Percentiles rank a stretch among this genome's conserved stretches.
Conservation (phyloP, 2,329 filamentous ascomycete genomes). For the Scedosporium apiospermum region DNA sequence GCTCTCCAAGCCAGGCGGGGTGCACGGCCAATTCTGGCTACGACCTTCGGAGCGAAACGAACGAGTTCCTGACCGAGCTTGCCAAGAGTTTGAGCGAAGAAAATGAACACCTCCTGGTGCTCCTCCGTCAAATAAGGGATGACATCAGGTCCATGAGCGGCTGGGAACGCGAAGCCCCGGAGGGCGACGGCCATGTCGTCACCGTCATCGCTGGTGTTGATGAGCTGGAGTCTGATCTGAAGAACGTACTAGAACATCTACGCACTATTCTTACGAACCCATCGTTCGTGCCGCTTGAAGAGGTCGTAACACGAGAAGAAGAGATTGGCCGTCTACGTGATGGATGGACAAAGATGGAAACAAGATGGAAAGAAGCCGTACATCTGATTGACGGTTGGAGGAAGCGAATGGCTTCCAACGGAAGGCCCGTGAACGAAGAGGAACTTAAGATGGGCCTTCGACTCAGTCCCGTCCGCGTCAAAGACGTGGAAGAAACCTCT, state of each 20-base stretch:
- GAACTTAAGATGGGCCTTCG: constrained; percentile 60
- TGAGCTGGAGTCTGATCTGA: constrained; percentile 66
- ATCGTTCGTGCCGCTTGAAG: constrained; percentile 90
- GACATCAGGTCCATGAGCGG: constrained; percentile 64
- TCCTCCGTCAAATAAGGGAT: constrained; percentile 62
- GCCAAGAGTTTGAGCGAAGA: constrained; percentile 81
- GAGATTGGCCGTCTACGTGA: constrained; percentile 76
- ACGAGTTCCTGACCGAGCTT: constrained; percentile 77
- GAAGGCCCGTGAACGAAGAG: constrained; percentile 59
- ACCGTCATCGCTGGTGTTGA: constrained; percentile 35
- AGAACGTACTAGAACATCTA: constrained; percentile 70
- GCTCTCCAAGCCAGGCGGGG: constrained; percentile 16
- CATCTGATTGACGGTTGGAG: constrained; percentile 89
- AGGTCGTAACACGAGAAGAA: constrained; percentile 84
- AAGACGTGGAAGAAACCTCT: constrained; percentile 37
- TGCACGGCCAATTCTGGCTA: constrained; percentile 37
- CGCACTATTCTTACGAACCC: constrained; percentile 83
- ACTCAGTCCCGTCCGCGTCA: constrained; percentile 48
- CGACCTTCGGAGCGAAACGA: constrained; percentile 76
- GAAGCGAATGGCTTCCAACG: constrained; percentile 63
- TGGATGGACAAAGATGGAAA: constrained; percentile 91
- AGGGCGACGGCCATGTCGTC: constrained; percentile 18
- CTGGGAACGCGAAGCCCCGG: constrained; percentile 26
- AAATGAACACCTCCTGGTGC: constrained; percentile 69
- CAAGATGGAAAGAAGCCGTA: constrained; percentile 80